These are phyloP conservation scores for Pyracantha coccinea DNA, from an alignment of 331 rosid genomes.

Conservation along the genomic window DNA sequence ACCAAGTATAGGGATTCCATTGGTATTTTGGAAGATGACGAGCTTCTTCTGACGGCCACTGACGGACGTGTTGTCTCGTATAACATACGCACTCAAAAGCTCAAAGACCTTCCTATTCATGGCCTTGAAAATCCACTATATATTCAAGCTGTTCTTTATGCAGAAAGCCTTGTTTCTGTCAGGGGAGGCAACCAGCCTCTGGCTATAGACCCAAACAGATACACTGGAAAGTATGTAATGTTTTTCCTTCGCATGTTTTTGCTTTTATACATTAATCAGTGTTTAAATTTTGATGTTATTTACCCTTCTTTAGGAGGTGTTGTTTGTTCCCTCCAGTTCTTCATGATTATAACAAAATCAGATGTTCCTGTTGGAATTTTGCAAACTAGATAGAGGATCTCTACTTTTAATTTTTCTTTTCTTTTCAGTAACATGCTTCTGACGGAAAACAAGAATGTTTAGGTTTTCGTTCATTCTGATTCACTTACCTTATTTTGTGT, in stretches of 20 bases:
- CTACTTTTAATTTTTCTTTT: background rate
- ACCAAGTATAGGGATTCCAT: too few species aligned
- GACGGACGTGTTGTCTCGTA: too few species aligned
- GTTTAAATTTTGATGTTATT: background rate
- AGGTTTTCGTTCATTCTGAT: background rate
- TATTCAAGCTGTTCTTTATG: too few species aligned
- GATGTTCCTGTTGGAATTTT: too few species aligned
- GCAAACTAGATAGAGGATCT: too few species aligned
- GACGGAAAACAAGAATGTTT: background rate
- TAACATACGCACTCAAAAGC: too few species aligned
- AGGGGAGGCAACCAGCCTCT: too few species aligned
- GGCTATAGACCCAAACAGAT: slow-evolving; percentile 33
- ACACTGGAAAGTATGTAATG: slow-evolving; percentile 41
- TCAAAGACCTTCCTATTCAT: too few species aligned
- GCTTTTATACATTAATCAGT: background rate
- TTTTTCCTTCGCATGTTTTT: slow-evolving; percentile 5
- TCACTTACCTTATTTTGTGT: background rate
- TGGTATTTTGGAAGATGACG: too few species aligned
- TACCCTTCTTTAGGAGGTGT: background rate
- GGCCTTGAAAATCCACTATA: too few species aligned
- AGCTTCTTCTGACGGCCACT: too few species aligned
- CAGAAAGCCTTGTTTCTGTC: too few species aligned
- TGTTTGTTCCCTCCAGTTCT: background rate
- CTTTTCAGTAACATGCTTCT: background rate
- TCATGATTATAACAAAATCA: background rate